Base-by-base conservation (phyloP, 2,329 filamentous ascomycete species). In the Paecilomyces fulvus region DNA sequence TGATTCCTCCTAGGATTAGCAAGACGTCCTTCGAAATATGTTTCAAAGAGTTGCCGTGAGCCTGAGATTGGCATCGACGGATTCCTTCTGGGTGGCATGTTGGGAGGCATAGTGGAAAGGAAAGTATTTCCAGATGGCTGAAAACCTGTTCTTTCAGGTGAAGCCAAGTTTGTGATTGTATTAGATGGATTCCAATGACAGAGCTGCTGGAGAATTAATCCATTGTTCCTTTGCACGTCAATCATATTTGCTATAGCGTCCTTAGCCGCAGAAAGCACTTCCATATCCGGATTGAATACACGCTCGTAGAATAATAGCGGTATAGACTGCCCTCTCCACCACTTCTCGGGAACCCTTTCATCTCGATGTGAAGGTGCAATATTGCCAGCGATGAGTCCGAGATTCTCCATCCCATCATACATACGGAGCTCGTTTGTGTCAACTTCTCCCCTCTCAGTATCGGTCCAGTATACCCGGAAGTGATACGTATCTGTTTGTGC, bases 241-340 rank as follows among this genome's bases (percentile, higher is more conserved):
- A 28, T 49, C 48, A 49, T 49, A 28, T 49, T 49, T 9, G 10
- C 12, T 11, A 49, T n/a, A 21, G 48, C 8, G 10, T 53, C 30
- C 52, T 46, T 37, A 11, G 64, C 64, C 3, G 49, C 51, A n/a
- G 23, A 23, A 12, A 72, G 25, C 11, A 64, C 56, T 1, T 61
- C 59, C 1, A 12, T 5, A 1, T 58, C 30, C 1, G 69, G 69
- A 23, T 67, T 62, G 46, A 67, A 49, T 12, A 72, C 57, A 10
- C 59, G 67, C 55, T 74, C 72, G 21, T 72, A 74, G 49, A 74
- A 63, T 5, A 70, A 58, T 1, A 74, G 37, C 1, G 67, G 66
- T 3, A 67, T 49, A 10, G 57, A 6, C 10, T 56, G 54, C 3
- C 57, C 23, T 14, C 55, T 37, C 64, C 65, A 70, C 56, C 67